Base-by-base conservation (phyloP, 2,329 filamentous ascomycete genomes). In the Penicillium glabrum region DNA sequence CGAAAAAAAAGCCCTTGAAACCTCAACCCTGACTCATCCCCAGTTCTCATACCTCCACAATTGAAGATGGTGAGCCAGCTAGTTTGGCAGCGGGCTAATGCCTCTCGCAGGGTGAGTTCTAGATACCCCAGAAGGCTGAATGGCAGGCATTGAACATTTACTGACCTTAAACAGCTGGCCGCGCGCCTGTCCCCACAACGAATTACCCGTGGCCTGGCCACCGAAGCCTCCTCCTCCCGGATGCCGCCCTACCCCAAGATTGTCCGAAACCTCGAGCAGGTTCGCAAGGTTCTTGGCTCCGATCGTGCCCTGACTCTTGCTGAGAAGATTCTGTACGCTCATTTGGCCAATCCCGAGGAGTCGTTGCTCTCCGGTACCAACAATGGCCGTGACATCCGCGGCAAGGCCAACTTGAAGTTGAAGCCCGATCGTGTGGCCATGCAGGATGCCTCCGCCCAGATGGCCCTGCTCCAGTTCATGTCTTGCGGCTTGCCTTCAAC, bases 391-490 rank as follows among this genome's bases (percentile, higher is more conserved):
- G 84, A 89, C 69, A 89, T 99, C 60, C 87, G 95, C 43, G 93
- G 93, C 65, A 87, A 87, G 71, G 93, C 92, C 50, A 98, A 96
- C 73, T 83, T 99, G 77, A 96, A 96, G 81, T 89, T 99, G 75
- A 96, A 96, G 77, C 95, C 95, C 23, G 95, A 99, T 75, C 86
- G 95, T 52, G 95, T 98, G 66, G 96, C 96, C 63, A 99, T 99
- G 95, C 95, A 99, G 78, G 95, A 99, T 80, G 95, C 95, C 14
- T 96, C 91, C 29, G 95, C 95, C 6, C 95, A 99, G 80, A 99
- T 99, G 95, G 95, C 95, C 1, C 81, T 99, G 63, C 80, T 99
- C 67, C 95, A 99, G 78, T 99, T 99, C 83, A 99, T 99, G 93
- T 91, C 90, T 27, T 99, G 95, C 76, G 90, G 91, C 54, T 83